Conservation (phyloP, 805 yeast species). For the Kodamaea sagamina region DNA sequence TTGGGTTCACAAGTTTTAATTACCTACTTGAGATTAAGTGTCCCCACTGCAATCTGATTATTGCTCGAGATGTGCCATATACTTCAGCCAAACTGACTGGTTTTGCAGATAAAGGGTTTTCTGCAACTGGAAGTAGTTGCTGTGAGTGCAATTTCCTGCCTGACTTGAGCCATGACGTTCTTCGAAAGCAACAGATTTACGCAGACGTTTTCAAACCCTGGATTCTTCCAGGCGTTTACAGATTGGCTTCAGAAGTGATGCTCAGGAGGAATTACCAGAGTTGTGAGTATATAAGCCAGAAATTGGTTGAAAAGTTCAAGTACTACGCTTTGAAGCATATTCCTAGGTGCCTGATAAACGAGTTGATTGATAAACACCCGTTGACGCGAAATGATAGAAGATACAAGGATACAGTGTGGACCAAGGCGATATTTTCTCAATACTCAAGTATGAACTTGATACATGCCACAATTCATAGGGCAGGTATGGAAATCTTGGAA, state of each 20-base stretch:
- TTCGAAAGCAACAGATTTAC: constrained; percentile 21
- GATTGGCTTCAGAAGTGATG: constrained; percentile 1
- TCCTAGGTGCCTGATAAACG: background rate
- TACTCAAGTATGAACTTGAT: constrained; percentile 16
- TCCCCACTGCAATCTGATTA: constrained; percentile 15
- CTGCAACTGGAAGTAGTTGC: background rate
- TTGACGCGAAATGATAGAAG: background rate
- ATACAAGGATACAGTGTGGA: background rate
- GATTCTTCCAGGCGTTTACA: constrained; percentile 11
- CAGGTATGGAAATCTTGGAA: constrained; percentile 15
- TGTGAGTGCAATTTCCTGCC: background rate
- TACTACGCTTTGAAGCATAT: background rate
- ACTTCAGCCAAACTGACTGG: constrained; percentile 14
- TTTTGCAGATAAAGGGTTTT: constrained; percentile 17
- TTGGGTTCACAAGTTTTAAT: background rate
- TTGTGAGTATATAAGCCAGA: constrained; percentile 1
- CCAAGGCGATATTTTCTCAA: background rate
- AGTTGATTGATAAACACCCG: constrained; percentile 1
- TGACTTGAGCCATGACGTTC: constrained; percentile 21
- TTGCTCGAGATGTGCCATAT: constrained; percentile 14
- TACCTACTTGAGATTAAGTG: constrained; percentile 15
- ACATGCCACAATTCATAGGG: constrained; percentile 9
- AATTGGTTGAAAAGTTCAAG: constrained; percentile 2
- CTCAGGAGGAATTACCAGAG: background rate
- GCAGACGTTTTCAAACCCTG: constrained; percentile 12